Percentiles rank a stretch among this genome's conserved stretches.
Evolutionary conservation across 139 green algal genomes (phyloP).

Genomic region (Monoraphidium neglectum): DNA sequence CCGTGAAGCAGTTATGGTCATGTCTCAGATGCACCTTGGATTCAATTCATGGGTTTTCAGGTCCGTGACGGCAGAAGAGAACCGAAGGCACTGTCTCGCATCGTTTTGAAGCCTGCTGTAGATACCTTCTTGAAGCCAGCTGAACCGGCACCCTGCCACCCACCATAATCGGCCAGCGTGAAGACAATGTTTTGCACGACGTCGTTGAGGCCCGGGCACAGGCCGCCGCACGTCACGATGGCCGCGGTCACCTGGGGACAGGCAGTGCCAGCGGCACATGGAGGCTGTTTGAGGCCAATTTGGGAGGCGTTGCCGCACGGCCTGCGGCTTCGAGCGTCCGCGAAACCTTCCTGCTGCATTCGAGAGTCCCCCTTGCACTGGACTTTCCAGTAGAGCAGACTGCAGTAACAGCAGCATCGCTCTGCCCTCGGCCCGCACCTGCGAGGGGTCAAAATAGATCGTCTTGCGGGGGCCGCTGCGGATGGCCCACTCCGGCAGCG

Average conservation of each 20-base stretch:
- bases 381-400: too few species aligned
- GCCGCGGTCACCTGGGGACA: constrained; percentile 80
- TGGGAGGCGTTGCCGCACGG: background rate
- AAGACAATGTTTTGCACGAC: constrained; percentile 92
- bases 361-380: background rate
- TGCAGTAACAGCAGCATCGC: background rate
- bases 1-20: too few species aligned
- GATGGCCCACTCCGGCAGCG: constrained; percentile 76
- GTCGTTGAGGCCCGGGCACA: constrained; percentile 97
- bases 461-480: constrained; percentile 75
- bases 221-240: constrained; percentile 92
- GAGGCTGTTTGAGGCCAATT: background rate
- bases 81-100: too few species aligned
- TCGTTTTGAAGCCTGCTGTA: too few species aligned
- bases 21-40: too few species aligned
- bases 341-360: background rate
- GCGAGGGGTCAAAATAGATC: constrained; percentile 82
- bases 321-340: background rate
- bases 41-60: too few species aligned
- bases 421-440: constrained; percentile 43
- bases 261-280: background rate
- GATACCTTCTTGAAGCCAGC: too few species aligned
- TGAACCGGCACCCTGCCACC: too few species aligned
- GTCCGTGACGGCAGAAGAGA: too few species aligned
- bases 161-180: constrained; percentile 74